Base-by-base conservation (phyloP, 2,329 filamentous ascomycete species). In the Alternaria infectoria region DNA sequence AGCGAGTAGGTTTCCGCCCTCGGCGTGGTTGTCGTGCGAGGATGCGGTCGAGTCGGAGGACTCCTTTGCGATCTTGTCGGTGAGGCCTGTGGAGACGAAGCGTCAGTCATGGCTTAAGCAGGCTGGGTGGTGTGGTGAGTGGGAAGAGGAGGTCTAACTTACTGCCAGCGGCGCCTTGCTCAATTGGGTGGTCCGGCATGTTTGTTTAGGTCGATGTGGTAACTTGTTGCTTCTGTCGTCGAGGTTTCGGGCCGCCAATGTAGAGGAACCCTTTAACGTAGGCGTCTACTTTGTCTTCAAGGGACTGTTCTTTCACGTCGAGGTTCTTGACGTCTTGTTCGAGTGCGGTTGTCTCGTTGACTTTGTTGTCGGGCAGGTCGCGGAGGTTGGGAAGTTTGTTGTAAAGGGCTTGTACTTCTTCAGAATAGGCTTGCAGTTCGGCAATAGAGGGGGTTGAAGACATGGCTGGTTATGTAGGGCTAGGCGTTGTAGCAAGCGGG, bases 41-140 rank as follows among this genome's bases (percentile, higher is more conserved):
- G 78, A 81, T 11, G 81, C 81, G 61, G 67, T 82, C 21, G 79
- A 81, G 73, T 82, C 77, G 23, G 67, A 72, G 11, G 80, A 83
- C 50, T 83, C 81, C 71, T 83, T 83, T 57, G 81, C 81, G 50
- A 83, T 76, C 68, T 81, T 69, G 72, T 83, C 81, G 74, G 80
- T 82, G 69, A 83, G 76, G 79, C 75, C 81, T 83, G 49, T 15
- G 6, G 9, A 1, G 6, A 10, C 6, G 6, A n/a, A 5, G 54
- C 25, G 54, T 65, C 44, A 66, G 56, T 8, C 45, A 11, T 12
- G 11, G 3, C n/a, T 7, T 10, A 9, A 32, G 12, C 28, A 12
- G 11, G 12, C 15, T 17, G 15, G n/a, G 1, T 11, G 51, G 17
- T 17, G 7, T 21, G 13, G 9, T 26, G 7, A 43, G 19, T 36